A percentile compares a stretch with the other conserved stretches of the same genome.
Conservation (phyloP, 768 basidiomycete genomes). For the Leucogyrophana mollusca region DNA sequence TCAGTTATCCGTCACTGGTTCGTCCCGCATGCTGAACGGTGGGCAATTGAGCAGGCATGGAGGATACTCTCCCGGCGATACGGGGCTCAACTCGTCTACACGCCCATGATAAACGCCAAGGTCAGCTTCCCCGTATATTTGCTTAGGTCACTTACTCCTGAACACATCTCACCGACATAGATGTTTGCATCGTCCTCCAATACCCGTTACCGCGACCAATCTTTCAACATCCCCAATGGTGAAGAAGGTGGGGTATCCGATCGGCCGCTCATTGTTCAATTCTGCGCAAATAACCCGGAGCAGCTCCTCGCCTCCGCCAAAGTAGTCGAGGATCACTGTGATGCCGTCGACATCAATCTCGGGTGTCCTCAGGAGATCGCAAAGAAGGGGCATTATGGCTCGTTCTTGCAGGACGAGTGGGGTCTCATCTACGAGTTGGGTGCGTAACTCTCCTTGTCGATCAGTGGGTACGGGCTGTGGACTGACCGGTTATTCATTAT, state of each 20-base stretch:
- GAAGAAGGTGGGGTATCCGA: constrained; percentile 86
- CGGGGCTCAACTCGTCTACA: constrained; percentile 88
- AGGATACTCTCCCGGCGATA: constrained; percentile 79
- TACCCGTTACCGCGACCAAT: constrained; percentile 55
- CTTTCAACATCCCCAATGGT: constrained; percentile 65
- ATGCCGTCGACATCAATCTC: constrained; percentile 93
- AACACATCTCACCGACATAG: constrained; percentile 29
- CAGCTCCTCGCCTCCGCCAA: constrained; percentile 76
- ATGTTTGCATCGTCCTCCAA: constrained; percentile 56
- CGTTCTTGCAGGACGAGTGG: constrained; percentile 96
- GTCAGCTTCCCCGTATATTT: constrained; percentile 29
- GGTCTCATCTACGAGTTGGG: constrained; percentile 80
- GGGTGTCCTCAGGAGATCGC: constrained; percentile 98
- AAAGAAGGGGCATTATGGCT: constrained; percentile 79
- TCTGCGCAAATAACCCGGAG: constrained; percentile 89
- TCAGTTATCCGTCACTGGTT: constrained; percentile 38
- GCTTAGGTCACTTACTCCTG: not conserved
- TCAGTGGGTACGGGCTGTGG: not conserved
- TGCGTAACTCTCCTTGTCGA: constrained; percentile 29
- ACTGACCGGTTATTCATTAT: not conserved
- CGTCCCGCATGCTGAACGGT: not conserved
- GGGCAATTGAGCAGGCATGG: constrained; percentile 66
- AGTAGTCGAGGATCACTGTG: constrained; percentile 74
- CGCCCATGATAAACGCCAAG: constrained; percentile 98
- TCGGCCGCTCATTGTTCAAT: constrained; percentile 87